Percentiles rank a stretch among this genome's conserved stretches.
Evolutionary conservation across 208 protist species (phyloP).

Genomic region (Phytomonas francai): DNA sequence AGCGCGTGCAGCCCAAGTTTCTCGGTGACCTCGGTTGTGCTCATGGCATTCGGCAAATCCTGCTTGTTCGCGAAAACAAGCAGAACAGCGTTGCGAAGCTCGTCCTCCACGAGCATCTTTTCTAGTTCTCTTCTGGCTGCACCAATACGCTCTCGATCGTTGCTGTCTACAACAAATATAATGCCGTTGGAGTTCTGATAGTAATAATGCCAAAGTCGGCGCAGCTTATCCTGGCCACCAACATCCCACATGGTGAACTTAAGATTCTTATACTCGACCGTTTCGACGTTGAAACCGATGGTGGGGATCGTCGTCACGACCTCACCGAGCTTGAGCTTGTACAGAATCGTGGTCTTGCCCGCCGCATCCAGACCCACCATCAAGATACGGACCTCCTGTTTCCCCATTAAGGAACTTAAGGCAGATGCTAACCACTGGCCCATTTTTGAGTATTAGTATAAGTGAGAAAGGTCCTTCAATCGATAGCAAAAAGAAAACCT

Average conservation of each 20-base stretch:
- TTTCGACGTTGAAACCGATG: constrained; percentile 97
- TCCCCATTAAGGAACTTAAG: constrained; percentile 85
- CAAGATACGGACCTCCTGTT: constrained; percentile 96
- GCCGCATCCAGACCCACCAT: constrained; percentile 97
- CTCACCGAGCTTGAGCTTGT: constrained; percentile 97
- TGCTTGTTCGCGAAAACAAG: constrained; percentile 99
- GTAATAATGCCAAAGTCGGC: constrained; percentile 95
- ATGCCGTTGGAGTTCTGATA: constrained; percentile 95
- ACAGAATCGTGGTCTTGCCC: constrained; percentile 97
- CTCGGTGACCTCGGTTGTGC: constrained; percentile 94
- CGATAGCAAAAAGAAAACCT: background rate
- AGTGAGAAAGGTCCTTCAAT: background rate
- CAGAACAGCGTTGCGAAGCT: constrained; percentile 93
- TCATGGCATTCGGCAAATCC: constrained; percentile 97
- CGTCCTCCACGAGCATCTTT: constrained; percentile 95
- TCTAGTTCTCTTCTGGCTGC: constrained; percentile 91
- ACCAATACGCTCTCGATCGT: constrained; percentile 90
- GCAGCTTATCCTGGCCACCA: constrained; percentile 95
- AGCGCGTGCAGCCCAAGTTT: constrained; percentile 92
- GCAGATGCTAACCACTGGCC: constrained; percentile 31
- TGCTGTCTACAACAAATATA: constrained; percentile 97
- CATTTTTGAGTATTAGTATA: constrained; percentile 7
- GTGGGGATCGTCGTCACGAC: constrained; percentile 96
- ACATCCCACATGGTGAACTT: constrained; percentile 96
- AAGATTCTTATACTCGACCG: constrained; percentile 95